A percentile compares a stretch with the other conserved stretches of the same genome.
These are phyloP conservation scores for Ganoderma sp. DNA, from an alignment of 1,284 basidiomycete species.

Conservation along the genomic window DNA sequence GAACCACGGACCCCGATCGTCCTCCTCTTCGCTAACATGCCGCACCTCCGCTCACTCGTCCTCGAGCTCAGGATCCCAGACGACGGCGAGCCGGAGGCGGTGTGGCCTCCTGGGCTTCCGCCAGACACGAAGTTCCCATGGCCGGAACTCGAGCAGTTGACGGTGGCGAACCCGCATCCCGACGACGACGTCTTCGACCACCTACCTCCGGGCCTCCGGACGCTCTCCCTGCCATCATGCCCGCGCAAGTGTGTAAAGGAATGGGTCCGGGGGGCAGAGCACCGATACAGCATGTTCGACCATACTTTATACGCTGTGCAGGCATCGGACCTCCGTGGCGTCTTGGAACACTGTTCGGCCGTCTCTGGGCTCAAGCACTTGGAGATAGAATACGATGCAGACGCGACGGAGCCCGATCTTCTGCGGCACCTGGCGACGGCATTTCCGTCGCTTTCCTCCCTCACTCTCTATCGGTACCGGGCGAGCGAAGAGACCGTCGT, in stretches of 20 bases:
- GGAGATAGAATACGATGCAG: background rate
- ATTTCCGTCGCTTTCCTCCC: background rate
- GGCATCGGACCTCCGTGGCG: background rate
- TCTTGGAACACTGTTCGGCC: background rate
- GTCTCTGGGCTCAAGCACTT: background rate
- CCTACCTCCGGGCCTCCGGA: background rate
- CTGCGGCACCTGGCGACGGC: background rate
- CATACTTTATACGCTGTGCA: background rate
- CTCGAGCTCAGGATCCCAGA: background rate
- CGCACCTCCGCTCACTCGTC: background rate
- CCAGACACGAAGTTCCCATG: background rate
- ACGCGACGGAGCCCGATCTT: background rate
- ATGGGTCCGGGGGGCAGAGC: background rate
- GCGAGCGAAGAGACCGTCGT: background rate
- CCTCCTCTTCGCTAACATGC: background rate
- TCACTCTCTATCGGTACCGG: background rate
- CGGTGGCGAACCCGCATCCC: background rate
- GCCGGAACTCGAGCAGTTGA: background rate
- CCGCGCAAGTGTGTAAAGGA: background rate
- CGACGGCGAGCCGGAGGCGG: background rate
- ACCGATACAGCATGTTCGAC: too few relatives aligned
- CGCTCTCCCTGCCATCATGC: background rate
- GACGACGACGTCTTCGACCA: background rate
- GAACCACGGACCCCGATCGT: background rate
- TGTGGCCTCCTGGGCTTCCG: background rate